Base-by-base conservation (phyloP, 2,329 filamentous ascomycete genomes). In the Scorias spongiosa region DNA sequence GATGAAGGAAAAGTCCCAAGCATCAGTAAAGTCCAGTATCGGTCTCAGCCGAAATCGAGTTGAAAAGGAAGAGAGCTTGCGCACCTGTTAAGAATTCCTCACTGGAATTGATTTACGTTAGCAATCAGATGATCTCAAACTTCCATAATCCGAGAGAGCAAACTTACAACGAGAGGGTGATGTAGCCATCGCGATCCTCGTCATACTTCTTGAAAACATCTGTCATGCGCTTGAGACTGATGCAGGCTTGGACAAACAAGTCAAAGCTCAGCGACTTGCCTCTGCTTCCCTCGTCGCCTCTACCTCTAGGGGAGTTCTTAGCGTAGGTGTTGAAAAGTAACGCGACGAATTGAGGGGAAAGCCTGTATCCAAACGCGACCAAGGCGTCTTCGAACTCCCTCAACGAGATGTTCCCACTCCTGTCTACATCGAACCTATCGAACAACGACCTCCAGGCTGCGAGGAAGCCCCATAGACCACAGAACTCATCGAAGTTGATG, bases 141-240 rank as follows among this genome's bases (percentile, higher is more conserved):
- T 38, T 36, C 2, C 39, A n/a, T 30, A 20, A 30, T 40, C 12
- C 14, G 14, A 18, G 18, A 20, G 38, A 14, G 17, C 14, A 6
- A 41, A 70, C 69, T 66, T 61, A 71, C 68, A 74, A 74, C 54
- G 68, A 72, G 54, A 74, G 53, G 38, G 70, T 74, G 48, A 74
- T 74, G 49, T 88, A 96, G 1, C 91, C 91, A 65, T 96, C 91
- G 37, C 91, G 77, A 63, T 98, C 91, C 57, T 93, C 84, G 55
- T 98, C 91, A 63, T 96, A 98, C 66, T 88, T 89, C 73, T 98
- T 98, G 63, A 98, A 98, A 26, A 94, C 87, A 63, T 98, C 91
- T 47, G 91, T 98, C 89, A 98, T 96, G 54, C 91, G 76, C 75
- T 96, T 95, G 57, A 98, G 71, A 55, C 80, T 87, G 60, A 98